These are phyloP conservation scores for Candida tibetensis DNA, from an alignment of 805 yeast species.

Conservation along the genomic window DNA sequence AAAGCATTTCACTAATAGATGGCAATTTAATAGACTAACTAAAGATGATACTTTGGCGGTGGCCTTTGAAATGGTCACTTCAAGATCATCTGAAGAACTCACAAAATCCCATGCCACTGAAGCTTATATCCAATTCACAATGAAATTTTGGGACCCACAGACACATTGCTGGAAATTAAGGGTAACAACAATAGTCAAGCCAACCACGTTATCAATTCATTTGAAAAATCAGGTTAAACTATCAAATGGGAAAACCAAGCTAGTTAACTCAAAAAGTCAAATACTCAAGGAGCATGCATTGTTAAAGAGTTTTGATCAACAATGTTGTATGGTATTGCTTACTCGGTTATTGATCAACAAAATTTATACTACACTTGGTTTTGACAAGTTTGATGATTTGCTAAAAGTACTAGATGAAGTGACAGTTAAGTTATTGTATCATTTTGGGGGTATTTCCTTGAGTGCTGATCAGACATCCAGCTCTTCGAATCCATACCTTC, in stretches of 20 bases:
- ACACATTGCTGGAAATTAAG: conserved; percentile 22
- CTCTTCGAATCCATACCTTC: conserved; percentile 22
- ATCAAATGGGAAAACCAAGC: conserved; percentile 13
- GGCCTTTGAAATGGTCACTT: conserved; percentile 34
- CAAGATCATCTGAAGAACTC: conserved; percentile 18
- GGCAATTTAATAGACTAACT: conserved; percentile 29
- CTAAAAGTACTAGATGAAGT: conserved; percentile 25
- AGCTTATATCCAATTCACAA: conserved; percentile 31
- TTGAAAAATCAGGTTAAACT: conserved; percentile 14
- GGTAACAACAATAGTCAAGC: conserved; percentile 28
- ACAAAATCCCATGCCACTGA: conserved; percentile 18
- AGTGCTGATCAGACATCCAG: conserved; percentile 1
- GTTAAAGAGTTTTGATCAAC: conserved; percentile 31
- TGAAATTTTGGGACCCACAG: conserved; percentile 26
- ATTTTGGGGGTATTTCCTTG: conserved; percentile 26
- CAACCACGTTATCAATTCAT: conserved; percentile 25
- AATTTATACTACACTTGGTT: conserved; percentile 35
- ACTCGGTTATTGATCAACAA: conserved; percentile 32
- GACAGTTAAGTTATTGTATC: conserved; percentile 23
- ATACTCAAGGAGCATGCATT: conserved; percentile 26
- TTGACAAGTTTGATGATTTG: conserved; percentile 27
- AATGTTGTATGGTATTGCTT: conserved; percentile 28
- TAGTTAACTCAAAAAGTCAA: conserved; percentile 17
- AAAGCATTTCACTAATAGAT: conserved; percentile 36
- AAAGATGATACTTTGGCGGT: conserved; percentile 24